Base-by-base conservation (phyloP, 768 basidiomycete species). In the Amanita thiersii region DNA sequence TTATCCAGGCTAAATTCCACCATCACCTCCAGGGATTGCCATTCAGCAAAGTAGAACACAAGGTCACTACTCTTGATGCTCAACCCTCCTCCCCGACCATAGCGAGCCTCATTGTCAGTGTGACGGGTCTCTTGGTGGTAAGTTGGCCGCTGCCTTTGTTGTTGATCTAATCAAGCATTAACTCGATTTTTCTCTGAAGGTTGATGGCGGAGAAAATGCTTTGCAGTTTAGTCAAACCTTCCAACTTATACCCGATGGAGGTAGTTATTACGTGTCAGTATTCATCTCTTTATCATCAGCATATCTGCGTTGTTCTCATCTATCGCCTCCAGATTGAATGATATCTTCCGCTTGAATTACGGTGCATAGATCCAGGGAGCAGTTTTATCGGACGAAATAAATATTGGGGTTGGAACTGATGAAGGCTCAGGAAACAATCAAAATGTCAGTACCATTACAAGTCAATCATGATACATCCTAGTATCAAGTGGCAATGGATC, bases 151-250 rank as follows among this genome's bases (percentile, higher is more conserved):
- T 4, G 12, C 2, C 36, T 15, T 30, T 17, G 20, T 19, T 21
- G 31, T 37, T 38, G 12, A 18, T 8, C 21, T 35, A 14, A 19
- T 44, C 38, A 40, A 39, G 21, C 40, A 45, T 29, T 10, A 37
- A 25, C n/a, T 37, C 14, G n/a, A n/a, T 30, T 12, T 23, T 45
- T 34, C 34, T 29, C 46, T 45, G 39, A 50, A 90, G 88, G 79
- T 98, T 50, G 93, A 97, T 52, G 88, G 86, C 47, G 71, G 69
- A 48, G 31, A 62, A 44, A 86, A 86, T 50, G 79, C 88, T n/a
- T 67, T 99, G 43, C 80, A 78, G 53, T 99, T 88, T 70, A 87
- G 81, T 50, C 96, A 99, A 64, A 69, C 79, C 48, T 99, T 99
- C 79, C 90, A 94, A 51, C 78, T 99, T 44, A 72, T 87, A 40